Evolutionary conservation across 1,284 basidiomycete genomes (phyloP).

Genomic region (Apiotrichum akiyoshidainum): DNA sequence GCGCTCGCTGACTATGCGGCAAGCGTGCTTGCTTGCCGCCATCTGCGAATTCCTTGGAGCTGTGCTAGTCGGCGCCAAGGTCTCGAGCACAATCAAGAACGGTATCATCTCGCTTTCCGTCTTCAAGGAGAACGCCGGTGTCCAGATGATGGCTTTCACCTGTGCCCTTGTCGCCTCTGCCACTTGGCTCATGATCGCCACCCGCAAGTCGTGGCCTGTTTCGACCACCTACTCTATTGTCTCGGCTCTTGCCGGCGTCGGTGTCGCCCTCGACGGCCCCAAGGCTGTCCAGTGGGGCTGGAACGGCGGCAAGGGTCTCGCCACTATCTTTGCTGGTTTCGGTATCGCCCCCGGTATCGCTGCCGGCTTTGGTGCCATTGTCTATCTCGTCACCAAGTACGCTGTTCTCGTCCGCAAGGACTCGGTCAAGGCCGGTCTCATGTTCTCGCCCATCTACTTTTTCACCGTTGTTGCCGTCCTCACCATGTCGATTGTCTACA

Average conservation of each 20-base stretch:
- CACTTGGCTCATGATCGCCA: slow-evolving; percentile 52
- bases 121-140: slow-evolving; percentile 52
- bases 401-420: slow-evolving; percentile 50
- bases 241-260: slow-evolving; percentile 54
- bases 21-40: slow-evolving; percentile 51
- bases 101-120: slow-evolving; percentile 47
- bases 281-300: slow-evolving; percentile 55
- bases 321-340: slow-evolving; percentile 52
- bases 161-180: slow-evolving; percentile 50
- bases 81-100: slow-evolving; percentile 54
- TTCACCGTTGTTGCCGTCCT: slow-evolving; percentile 46
- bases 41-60: slow-evolving; percentile 53
- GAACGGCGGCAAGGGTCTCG: slow-evolving; percentile 51
- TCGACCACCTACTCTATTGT: slow-evolving; percentile 54
- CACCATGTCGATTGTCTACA: slow-evolving; percentile 50
- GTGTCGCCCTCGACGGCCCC: slow-evolving; percentile 52
- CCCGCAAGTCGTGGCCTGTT: slow-evolving; percentile 50
- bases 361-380: slow-evolving; percentile 51
- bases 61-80: slow-evolving; percentile 52
- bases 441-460: slow-evolving; percentile 52
- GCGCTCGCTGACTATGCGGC: slow-evolving; percentile 52
- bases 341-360: slow-evolving; percentile 49
- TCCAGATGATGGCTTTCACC: slow-evolving; percentile 54
- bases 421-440: slow-evolving; percentile 43
- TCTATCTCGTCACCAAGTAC: slow-evolving; percentile 53